Evolutionary conservation across 768 basidiomycete species (phyloP).

Genomic region (Epithele typhae): DNA sequence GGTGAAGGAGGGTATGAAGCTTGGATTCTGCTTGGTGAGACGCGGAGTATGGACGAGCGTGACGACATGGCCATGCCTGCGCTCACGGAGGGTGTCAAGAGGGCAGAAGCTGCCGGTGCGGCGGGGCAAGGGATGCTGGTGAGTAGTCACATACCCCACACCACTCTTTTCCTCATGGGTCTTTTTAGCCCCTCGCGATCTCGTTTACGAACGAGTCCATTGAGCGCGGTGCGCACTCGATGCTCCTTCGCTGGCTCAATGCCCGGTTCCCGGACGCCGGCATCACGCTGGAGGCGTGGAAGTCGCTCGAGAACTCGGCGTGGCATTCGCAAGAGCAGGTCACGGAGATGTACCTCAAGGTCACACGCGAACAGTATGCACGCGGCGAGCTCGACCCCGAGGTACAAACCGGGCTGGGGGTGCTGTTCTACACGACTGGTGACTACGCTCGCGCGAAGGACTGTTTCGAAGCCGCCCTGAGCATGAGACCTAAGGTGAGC

Average conservation of each 20-base stretch:
- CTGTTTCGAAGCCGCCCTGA: conserved; percentile 88
- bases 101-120: conserved; percentile 61
- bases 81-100: conserved; percentile 63
- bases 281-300: conserved; percentile 52
- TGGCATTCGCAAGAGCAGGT: conserved; percentile 84
- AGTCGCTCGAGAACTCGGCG: conserved; percentile 50
- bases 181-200: conserved; percentile 80
- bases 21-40: conserved; percentile 91
- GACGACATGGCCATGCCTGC: conserved; percentile 82
- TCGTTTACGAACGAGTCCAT: conserved; percentile 94
- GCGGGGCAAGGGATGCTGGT: conserved; percentile 73
- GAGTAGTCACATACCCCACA: conserved; percentile 22
- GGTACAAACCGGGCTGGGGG: conserved; percentile 89
- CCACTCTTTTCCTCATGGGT: conserved; percentile 11
- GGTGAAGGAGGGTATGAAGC: conserved; percentile 84
- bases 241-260: conserved; percentile 81
- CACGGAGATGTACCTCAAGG: conserved; percentile 75
- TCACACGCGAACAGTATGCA: conserved; percentile 80
- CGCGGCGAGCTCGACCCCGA: conserved; percentile 77
- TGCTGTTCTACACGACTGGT: conserved; percentile 84
- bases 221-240: conserved; percentile 81
- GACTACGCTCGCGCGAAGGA: conserved; percentile 90
- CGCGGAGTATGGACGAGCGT: conserved; percentile 84
- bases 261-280: conserved; percentile 56
- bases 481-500: conserved; percentile 65